Conservation (phyloP, 1,139 yeast genomes). For the Taiozyma onychis region DNA sequence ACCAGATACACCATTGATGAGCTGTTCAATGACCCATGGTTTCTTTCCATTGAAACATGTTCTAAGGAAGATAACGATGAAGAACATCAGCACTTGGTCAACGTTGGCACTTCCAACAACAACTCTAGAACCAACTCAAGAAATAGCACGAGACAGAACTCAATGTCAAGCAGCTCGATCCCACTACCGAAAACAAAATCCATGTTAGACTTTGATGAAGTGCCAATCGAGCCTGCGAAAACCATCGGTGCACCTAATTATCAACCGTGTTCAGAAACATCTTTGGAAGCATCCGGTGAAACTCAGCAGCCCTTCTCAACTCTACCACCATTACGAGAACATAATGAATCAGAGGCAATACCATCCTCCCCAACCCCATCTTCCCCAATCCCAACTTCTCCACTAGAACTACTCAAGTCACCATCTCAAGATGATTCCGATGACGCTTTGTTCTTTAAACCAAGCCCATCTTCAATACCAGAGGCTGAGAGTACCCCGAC, state of each 20-base stretch:
- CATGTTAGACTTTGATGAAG: constrained; percentile 15
- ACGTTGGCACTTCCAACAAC: constrained; percentile 19
- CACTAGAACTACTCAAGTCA: background rate
- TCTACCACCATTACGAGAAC: constrained; percentile 20
- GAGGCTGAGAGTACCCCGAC: background rate
- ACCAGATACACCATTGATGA: constrained; percentile 50
- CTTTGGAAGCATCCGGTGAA: background rate
- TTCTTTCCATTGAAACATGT: constrained; percentile 55
- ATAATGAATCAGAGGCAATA: constrained; percentile 12
- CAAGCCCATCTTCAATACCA: background rate
- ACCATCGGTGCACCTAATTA: background rate
- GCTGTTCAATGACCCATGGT: constrained; percentile 62
- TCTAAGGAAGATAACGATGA: constrained; percentile 48
- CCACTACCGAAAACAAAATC: constrained; percentile 13
- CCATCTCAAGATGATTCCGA: background rate
- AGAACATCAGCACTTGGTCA: constrained; percentile 4
- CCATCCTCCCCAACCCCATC: constrained; percentile 1
- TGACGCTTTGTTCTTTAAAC: background rate
- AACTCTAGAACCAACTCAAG: constrained; percentile 17
- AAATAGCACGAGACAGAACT: background rate
- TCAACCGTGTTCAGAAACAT: background rate
- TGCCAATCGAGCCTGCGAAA: background rate
- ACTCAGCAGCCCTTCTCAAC: constrained; percentile 2
- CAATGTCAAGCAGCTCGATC: background rate
- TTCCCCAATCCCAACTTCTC: background rate